Conservation (phyloP, 805 yeast genomes). For the Candida jianshihensis region DNA sequence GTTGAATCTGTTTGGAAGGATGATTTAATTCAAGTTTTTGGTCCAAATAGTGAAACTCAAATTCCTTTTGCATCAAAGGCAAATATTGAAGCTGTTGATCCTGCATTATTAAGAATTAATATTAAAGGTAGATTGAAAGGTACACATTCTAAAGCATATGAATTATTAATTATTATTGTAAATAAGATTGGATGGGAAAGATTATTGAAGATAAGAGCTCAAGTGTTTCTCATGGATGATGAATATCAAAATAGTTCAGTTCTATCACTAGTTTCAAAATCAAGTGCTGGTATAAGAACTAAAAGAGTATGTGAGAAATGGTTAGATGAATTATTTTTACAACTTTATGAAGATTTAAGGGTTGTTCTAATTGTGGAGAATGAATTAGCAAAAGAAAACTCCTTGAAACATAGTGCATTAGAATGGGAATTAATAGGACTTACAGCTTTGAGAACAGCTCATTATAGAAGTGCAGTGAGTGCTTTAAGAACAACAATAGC, state of each 20-base stretch:
- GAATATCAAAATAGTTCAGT: conserved; percentile 41
- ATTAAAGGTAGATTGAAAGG: conserved; percentile 44
- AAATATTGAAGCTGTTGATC: conserved; percentile 39
- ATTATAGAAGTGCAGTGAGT: conserved; percentile 41
- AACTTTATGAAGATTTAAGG: conserved; percentile 58
- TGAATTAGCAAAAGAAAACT: conserved; percentile 18
- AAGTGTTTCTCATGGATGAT: conserved; percentile 75
- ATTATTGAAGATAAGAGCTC: conserved; percentile 55
- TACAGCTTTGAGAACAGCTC: conserved; percentile 40
- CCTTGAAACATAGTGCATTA: conserved; percentile 46
- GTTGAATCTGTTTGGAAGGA: conserved; percentile 41
- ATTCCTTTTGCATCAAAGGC: conserved; percentile 12
- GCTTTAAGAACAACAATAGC: conserved; percentile 47
- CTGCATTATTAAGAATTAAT: conserved; percentile 42
- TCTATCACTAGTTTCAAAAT: conserved; percentile 10
- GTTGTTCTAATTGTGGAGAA: conserved; percentile 28
- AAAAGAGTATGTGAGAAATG: conserved; percentile 69
- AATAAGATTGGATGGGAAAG: conserved; percentile 79
- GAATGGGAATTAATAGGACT: conserved; percentile 74
- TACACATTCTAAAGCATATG: conserved; percentile 56
- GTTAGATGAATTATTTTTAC: conserved; percentile 69
- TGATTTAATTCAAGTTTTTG: conserved; percentile 17
- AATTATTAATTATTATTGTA: conserved; percentile 60
- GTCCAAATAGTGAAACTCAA: conserved; percentile 22
- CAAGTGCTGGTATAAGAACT: conserved; percentile 10